Percentiles rank a stretch among this genome's conserved stretches.
Evolutionary conservation across 352 stramenopile genomes (phyloP).

Genomic region (Thalassiosira livingstoniorum): DNA sequence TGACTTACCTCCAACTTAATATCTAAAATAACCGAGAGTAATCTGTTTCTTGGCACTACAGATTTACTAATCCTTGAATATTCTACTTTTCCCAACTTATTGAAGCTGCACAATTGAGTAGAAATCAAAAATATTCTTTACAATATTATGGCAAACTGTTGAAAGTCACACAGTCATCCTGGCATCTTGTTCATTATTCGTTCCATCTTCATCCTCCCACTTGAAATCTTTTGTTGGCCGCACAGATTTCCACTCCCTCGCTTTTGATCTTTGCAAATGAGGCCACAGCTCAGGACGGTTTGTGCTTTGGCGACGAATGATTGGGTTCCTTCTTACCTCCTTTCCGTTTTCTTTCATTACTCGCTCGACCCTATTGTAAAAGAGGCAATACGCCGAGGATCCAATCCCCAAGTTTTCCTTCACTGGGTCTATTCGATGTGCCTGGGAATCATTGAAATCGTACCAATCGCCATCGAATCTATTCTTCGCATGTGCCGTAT

Average conservation of each 20-base stretch:
- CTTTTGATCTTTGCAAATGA: constrained; percentile 69
- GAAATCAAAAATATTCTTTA: no score
- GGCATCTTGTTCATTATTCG: not conserved
- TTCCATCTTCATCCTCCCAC: no score
- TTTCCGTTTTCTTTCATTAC: constrained; percentile 33
- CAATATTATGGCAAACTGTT: no score
- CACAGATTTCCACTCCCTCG: constrained; percentile 36
- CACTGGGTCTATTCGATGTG: constrained; percentile 43
- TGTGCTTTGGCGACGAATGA: constrained; percentile 78
- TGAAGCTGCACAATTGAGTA: no score
- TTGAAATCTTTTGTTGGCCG: no score
- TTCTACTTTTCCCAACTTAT: no score
- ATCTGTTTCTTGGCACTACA: no score
- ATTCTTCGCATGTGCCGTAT: constrained; percentile 88
- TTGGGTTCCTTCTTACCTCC: constrained; percentile 51
- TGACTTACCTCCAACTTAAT: no score
- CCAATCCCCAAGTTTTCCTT: constrained; percentile 48
- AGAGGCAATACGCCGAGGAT: constrained; percentile 76
- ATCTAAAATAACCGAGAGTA: no score
- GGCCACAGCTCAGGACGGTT: constrained; percentile 82
- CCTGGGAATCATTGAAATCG: constrained; percentile 81
- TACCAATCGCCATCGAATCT: constrained; percentile 82
- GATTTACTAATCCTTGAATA: no score
- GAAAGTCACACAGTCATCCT: no score
- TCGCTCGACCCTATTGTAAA: constrained; percentile 80